Base-by-base conservation (phyloP, 2,329 filamentous ascomycete genomes). In the Cucurbitaria berberidis region DNA sequence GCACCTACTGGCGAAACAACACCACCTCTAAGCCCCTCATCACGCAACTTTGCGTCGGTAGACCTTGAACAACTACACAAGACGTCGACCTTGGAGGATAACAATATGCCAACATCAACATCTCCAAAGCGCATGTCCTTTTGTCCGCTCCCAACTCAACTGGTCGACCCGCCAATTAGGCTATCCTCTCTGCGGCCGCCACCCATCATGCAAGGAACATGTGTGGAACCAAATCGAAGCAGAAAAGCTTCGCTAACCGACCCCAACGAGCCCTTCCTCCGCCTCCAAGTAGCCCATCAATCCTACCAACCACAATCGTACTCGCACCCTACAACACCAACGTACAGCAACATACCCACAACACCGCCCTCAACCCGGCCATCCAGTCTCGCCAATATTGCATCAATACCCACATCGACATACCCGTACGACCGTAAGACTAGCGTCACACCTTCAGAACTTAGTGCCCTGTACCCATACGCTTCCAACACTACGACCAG, bases 171-270 rank as follows among this genome's bases (percentile, higher is more conserved):
- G n/a, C 68, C 70, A 5, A 64, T 65, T 36, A 66, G 70, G 8
- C 59, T 69, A n/a, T 69, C 69, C n/a, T 67, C 68, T 8, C 55
- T 73, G 3, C 60, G 48, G 7, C 63, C 70, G 18, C 64, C 64
- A 26, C 61, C 59, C n/a, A 42, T 16, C 30, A 34, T 42, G 8
- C 45, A 55, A 2, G 57, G 59, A 13, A 36, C 52, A 8, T 21
- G 52, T 13, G 26, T 41, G n/a, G 60, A 63, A 53, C 40, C 48
- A 1, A 32, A 44, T 2, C 59, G 60, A n/a, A 45, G 55, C 7
- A 60, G 69, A n/a, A 72, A 73, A 30, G 16, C 54, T 8, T 73
- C 70, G 1, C 55, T 73, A 3, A 70, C 64, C 1, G 68, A 72
- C 24, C 66, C 68, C 13, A 64, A 68, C 45, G 67, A 72, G 21